phyloP scores from a whole-genome alignment of 164 flowering plant species.

The Stephania cephalantha region DNA sequence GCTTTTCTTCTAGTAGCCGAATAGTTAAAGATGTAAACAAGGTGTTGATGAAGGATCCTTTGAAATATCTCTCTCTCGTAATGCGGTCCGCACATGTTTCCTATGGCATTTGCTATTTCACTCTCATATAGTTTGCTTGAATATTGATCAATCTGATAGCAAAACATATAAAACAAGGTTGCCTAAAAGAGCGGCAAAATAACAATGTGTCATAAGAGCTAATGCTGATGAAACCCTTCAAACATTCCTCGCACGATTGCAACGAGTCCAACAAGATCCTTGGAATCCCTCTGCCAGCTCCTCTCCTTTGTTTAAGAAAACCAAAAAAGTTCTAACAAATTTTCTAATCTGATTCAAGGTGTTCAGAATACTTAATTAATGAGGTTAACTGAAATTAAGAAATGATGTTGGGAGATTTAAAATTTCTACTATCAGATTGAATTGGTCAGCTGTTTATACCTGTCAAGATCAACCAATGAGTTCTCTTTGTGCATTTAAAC shows the following conservation, averaged over 20 bases:
- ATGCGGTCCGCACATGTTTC: neutral
- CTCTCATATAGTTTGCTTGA: no score
- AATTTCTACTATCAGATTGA: neutral
- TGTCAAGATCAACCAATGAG: neutral
- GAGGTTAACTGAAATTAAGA: no score
- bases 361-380: neutral
- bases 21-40: neutral
- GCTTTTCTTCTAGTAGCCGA: neutral
- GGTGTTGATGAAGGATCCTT: neutral
- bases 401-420: no score
- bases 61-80: neutral
- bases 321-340: neutral
- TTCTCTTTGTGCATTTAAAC: neutral
- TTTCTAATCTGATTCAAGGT: neutral
- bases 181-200: neutral
- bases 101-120: no score
- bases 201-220: neutral
- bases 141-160: no score
- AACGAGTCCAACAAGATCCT: neutral
- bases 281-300: neutral
- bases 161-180: no score
- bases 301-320: neutral
- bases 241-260: neutral
- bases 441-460: neutral
- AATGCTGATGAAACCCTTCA: neutral